Conservation (phyloP, 2,329 filamentous ascomycete species). For the Curvularia spicifera region DNA sequence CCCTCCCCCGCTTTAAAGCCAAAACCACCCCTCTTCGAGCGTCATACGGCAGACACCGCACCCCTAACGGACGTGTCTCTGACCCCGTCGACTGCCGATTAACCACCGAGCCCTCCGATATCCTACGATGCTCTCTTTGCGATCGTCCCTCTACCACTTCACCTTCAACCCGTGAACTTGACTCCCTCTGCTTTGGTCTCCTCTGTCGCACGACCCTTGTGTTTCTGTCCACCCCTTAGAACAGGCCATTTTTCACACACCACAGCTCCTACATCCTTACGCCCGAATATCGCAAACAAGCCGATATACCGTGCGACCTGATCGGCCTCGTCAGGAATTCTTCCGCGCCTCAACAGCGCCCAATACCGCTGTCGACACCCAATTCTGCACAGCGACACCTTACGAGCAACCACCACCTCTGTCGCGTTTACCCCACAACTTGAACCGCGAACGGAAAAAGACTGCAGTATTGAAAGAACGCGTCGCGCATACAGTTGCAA, state of each 20-base stretch:
- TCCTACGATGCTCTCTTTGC: constrained; percentile 1
- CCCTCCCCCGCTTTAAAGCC: constrained; percentile 35
- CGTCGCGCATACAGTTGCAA: constrained; percentile 2
- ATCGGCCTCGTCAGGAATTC: constrained; percentile 14
- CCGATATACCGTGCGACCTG: background rate
- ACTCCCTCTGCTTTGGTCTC: constrained; percentile 20
- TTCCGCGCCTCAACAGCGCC: constrained; percentile 10
- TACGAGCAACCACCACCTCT: constrained; percentile 18
- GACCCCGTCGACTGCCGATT: constrained; percentile 33
- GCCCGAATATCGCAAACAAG: constrained; percentile 7
- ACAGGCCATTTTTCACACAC: constrained; percentile 22
- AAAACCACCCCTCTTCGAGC: constrained; percentile 33
- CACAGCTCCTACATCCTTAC: constrained; percentile 4
- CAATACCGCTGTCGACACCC: constrained; percentile 3
- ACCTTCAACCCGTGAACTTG: constrained; percentile 22
- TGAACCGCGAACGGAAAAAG: constrained; percentile 25
- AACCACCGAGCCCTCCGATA: constrained; percentile 30
- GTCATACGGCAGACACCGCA: constrained; percentile 34
- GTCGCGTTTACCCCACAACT: constrained; percentile 19
- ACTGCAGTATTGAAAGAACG: constrained; percentile 11
- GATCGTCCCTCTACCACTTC: constrained; percentile 19
- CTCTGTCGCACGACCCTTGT: constrained; percentile 28
- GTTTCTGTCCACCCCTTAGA: constrained; percentile 23
- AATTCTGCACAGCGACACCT: constrained; percentile 1
- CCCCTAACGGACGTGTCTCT: constrained; percentile 22